A percentile compares a stretch with the other conserved stretches of the same genome.
These are phyloP conservation scores for Scedosporium apiospermum DNA, from an alignment of 2,329 filamentous ascomycete genomes.

Conservation along the genomic window DNA sequence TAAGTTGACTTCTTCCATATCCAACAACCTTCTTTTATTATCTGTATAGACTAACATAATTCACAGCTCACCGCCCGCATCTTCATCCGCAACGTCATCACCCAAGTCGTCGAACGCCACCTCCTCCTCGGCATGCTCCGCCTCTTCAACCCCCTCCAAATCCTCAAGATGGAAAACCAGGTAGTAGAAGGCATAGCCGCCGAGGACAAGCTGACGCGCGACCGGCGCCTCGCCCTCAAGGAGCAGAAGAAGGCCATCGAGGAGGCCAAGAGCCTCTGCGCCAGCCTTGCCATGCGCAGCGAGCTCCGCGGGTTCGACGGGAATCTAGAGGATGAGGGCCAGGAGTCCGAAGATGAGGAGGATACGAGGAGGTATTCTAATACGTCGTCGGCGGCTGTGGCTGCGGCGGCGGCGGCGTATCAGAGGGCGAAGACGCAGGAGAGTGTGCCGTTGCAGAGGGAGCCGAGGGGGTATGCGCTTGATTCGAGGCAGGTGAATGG, in stretches of 20 bases:
- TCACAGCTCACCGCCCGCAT: conserved; percentile 34
- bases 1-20: background rate
- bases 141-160: conserved; percentile 42
- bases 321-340: conserved; percentile 20
- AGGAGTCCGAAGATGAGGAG: conserved; percentile 9
- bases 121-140: conserved; percentile 41
- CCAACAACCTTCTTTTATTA: background rate
- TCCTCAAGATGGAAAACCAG: conserved; percentile 33
- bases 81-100: conserved; percentile 43
- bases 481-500: too few relatives aligned
- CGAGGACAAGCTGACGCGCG: conserved; percentile 43
- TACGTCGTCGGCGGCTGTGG: background rate
- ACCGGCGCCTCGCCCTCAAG: conserved; percentile 37
- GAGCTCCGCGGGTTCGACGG: conserved; percentile 26
- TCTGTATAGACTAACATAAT: background rate
- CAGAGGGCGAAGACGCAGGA: background rate
- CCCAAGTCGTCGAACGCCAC: conserved; percentile 41
- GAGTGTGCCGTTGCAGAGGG: background rate
- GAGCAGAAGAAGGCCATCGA: conserved; percentile 39
- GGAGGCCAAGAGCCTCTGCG: conserved; percentile 39
- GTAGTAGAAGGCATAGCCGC: conserved; percentile 40
- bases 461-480: background rate
- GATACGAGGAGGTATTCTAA: background rate
- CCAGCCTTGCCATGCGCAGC: conserved; percentile 41
- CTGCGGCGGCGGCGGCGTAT: background rate